Evolutionary conservation across 106 monocot species (phyloP), one percentile per base, ranked within the genome.

Genomic region (Dioscorea zingiberensis): DNA sequence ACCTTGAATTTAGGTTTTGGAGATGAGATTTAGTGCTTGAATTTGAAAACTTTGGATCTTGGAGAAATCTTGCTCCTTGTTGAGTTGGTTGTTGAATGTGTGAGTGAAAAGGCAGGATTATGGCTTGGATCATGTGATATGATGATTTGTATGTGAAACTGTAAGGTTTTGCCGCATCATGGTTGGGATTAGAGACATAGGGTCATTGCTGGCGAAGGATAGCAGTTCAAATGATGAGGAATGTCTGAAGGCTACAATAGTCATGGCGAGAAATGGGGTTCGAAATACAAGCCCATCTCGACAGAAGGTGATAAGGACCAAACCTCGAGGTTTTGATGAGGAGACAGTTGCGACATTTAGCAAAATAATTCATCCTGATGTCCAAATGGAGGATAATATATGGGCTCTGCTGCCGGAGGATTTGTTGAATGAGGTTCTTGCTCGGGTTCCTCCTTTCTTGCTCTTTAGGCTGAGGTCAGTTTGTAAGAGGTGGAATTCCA

Each of bases 311-410:
- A 66, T 87, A 23, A 83, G 74, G 65, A 87, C 87, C 3, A 91
- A 87, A 65, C 91, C 91, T 0, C 69, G 91, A 44, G 91, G 91
- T 1, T 73, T 91, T 23, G 91, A 91, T 59, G 91, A 91, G 62
- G 91, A 91, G 64, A 91, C 83, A 4, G 58, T 77, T 12, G 21
- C 84, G 5, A 81, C 81, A 28, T 86, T 87, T 53, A 18, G 60
- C 21, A 87, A 87, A 71, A 60, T 70, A 48, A 25, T 84, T 18
- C 78, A 76, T 47, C 16, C 74, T 25, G 87, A 84, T 69, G 74
- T 91, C 58, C 84, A 77, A 58, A 84, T 91, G 87, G 87, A 84
- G 48, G 76, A 81, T 21, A 49, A n/a, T 23, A 79, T 87, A 60
- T 91, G 91, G 91, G 57, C 77, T 0, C 23, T 61, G 21, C 47